Evolutionary conservation across 108 stramenopile species (phyloP).

Genomic region (Cyclostephanos tholiformis): DNA sequence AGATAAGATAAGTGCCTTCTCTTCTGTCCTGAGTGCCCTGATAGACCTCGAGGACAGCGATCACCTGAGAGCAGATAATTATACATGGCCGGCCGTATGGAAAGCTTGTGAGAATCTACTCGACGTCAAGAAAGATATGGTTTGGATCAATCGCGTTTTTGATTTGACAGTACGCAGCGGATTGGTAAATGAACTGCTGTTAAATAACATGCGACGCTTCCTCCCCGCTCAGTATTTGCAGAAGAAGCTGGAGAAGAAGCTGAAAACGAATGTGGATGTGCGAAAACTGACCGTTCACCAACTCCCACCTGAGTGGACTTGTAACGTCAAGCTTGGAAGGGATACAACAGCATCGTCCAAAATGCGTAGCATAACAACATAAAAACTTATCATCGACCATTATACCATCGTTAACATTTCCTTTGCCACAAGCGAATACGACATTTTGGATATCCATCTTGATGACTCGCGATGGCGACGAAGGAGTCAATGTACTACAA

Average conservation of each 20-base stretch:
- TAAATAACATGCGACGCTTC: slow-evolving; percentile 36
- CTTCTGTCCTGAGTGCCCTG: slow-evolving; percentile 26
- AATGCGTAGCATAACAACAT: too few relatives aligned
- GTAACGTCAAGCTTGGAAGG: slow-evolving; percentile 37
- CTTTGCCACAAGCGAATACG: too few relatives aligned
- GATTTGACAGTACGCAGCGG: slow-evolving; percentile 33
- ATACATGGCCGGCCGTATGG: slow-evolving; percentile 51
- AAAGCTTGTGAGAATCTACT: slow-evolving; percentile 41
- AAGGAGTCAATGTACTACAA: too few relatives aligned
- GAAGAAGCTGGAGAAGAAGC: slow-evolving; percentile 23
- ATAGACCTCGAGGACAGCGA: slow-evolving; percentile 24
- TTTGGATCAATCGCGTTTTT: slow-evolving; percentile 37
- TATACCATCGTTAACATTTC: too few relatives aligned
- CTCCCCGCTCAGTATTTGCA: slow-evolving; percentile 37
- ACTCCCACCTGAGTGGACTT: slow-evolving; percentile 44
- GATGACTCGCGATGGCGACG: too few relatives aligned
- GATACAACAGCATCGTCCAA: not conserved
- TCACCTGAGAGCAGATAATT: slow-evolving; percentile 30
- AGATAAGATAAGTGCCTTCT: slow-evolving; percentile 26
- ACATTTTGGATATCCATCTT: too few relatives aligned
- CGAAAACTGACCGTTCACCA: slow-evolving; percentile 29
- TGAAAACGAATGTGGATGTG: slow-evolving; percentile 23
- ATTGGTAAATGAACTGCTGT: slow-evolving; percentile 36
- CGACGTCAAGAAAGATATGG: slow-evolving; percentile 28
- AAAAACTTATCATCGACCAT: not conserved